phyloP scores from a whole-genome alignment of 2,329 filamentous ascomycete genomes.

The Cladosporium cucumerinum region DNA sequence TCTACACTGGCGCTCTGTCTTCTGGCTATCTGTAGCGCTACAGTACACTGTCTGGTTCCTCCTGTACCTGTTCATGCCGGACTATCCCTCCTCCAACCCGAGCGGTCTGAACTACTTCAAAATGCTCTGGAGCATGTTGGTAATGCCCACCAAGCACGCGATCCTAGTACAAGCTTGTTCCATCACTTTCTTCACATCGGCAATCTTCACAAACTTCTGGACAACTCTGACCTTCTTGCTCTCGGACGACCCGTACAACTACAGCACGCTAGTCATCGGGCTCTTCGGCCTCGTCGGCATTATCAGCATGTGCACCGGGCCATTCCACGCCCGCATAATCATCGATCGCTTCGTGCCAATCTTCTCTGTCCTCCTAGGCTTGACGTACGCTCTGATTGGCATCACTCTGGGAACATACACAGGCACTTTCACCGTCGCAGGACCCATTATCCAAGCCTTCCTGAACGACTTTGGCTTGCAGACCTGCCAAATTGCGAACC shows the following conservation, averaged over 20 bases:
- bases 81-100: slow-evolving; percentile 73
- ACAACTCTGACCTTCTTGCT: slow-evolving; percentile 78
- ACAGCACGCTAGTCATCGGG: slow-evolving; percentile 65
- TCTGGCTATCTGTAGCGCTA: slow-evolving; percentile 68
- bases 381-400: slow-evolving; percentile 57
- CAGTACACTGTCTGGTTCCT: slow-evolving; percentile 65
- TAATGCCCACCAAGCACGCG: slow-evolving; percentile 63
- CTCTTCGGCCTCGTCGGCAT: slow-evolving; percentile 78
- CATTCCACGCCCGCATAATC: slow-evolving; percentile 66
- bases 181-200: slow-evolving; percentile 60
- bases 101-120: slow-evolving; percentile 61
- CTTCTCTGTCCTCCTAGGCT: slow-evolving; percentile 63
- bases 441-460: slow-evolving; percentile 69
- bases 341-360: slow-evolving; percentile 69
- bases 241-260: slow-evolving; percentile 65
- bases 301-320: slow-evolving; percentile 63
- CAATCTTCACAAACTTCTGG: slow-evolving; percentile 66
- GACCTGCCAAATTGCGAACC: slow-evolving; percentile 70
- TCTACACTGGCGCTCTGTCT: slow-evolving; percentile 71
- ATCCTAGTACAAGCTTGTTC: slow-evolving; percentile 67
- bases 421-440: slow-evolving; percentile 63
- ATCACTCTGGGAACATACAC: slow-evolving; percentile 67
- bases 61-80: slow-evolving; percentile 72
- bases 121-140: slow-evolving; percentile 62
- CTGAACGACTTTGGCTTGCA: slow-evolving; percentile 70